Evolutionary conservation across 306 rosid genomes (phyloP), one percentile per base, ranked within the genome.

Genomic region (Aeschynomene evenia): DNA sequence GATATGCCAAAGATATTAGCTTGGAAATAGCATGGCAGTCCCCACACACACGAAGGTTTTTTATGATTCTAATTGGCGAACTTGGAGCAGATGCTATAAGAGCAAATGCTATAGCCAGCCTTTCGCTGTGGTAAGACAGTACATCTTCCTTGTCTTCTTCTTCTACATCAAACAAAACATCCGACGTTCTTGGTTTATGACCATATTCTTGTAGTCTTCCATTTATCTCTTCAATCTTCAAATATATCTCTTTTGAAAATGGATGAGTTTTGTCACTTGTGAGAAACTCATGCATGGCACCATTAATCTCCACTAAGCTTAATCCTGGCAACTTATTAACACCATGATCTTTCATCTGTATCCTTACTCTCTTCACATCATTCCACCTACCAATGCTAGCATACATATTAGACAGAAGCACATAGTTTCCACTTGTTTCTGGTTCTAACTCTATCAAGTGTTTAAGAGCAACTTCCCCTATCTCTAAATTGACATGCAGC

Each of bases 281-380:
- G 64, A 83, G 86, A 65, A 83, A 83, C 78, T 83, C 81, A 5
- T 79, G 81, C 81, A 79, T 83, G 19, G 74, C 56, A 57, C 86
- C 84, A 42, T 60, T 39, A 71, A 79, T 71, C 66, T 82, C 83
- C 16, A 82, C 76, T 63, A 82, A 52, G 74, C 83, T 82, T 71
- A 76, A 71, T n/a, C 84, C 86, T 2, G 86, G 86, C 54, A 71
- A 50, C 63, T 83, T 83, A 62, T 75, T 58, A 75, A 71, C 78
- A 23, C 79, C 73, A n/a, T 63, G 73, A 66, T 61, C 14, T 62
- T 79, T 83, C 84, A 83, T 83, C 79, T 71, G 31, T 75, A 28
- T 79, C 40, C 86, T 75, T 54, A 82, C 73, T 71, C 79, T 82
- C 54, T 79, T 75, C 54, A 79, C 83, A 68, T 75, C 86, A 55